Percentiles rank a stretch among this genome's conserved stretches.
Conservation (phyloP, 2,329 filamentous ascomycete species). For the Xylariaceae sp. region DNA sequence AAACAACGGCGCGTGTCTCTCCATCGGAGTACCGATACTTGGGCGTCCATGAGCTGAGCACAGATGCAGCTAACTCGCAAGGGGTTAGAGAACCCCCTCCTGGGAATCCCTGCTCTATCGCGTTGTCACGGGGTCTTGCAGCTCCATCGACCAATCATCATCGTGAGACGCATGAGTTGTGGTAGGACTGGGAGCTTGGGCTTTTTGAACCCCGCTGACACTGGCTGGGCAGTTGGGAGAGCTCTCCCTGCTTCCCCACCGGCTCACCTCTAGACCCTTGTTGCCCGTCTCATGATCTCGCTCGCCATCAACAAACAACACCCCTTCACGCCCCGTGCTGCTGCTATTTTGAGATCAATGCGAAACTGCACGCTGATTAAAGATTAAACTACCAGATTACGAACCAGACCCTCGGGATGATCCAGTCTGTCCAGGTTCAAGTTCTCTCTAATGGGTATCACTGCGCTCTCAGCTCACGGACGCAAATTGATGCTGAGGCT, state of each 20-base stretch:
- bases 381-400: background rate
- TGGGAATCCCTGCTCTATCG: conserved; percentile 15
- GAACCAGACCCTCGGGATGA: background rate
- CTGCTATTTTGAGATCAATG: conserved; percentile 2
- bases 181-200: conserved; percentile 17
- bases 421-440: background rate
- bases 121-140: conserved; percentile 22
- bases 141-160: conserved; percentile 12
- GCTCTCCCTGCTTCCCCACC: conserved; percentile 7
- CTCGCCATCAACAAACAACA: background rate
- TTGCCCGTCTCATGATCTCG: conserved; percentile 9
- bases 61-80: conserved; percentile 15
- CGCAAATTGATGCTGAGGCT: background rate
- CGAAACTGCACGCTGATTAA: background rate
- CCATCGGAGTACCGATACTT: conserved; percentile 3
- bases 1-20: conserved; percentile 18
- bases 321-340: background rate
- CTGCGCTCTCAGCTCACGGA: background rate
- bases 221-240: background rate
- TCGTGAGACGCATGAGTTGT: background rate
- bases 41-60: conserved; percentile 15
- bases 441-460: background rate
- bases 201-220: conserved; percentile 15
- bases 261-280: background rate
- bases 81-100: conserved; percentile 9